phyloP scores from a whole-genome alignment of 805 yeast genomes.

The Candida suzukii region DNA sequence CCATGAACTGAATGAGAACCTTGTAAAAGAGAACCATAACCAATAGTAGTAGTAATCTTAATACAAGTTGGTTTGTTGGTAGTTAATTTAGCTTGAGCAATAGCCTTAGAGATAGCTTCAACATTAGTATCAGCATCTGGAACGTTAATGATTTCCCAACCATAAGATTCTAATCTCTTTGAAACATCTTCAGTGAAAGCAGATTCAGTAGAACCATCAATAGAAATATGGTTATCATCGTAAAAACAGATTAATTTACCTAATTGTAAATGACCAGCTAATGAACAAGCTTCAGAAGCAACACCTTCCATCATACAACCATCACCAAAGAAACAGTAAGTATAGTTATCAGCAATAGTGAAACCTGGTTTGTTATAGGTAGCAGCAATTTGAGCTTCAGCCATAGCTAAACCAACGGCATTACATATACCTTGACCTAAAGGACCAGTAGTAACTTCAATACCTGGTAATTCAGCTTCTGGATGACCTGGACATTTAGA shows the following conservation, averaged over 20 bases:
- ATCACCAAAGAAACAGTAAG: constrained; percentile 85
- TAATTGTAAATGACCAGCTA: constrained; percentile 94
- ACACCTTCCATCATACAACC: constrained; percentile 99
- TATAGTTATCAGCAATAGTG: constrained; percentile 65
- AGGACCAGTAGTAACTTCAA: constrained; percentile 98
- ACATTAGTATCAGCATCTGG: constrained; percentile 76
- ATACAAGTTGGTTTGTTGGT: constrained; percentile 84
- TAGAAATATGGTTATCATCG: constrained; percentile 95
- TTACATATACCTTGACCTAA: constrained; percentile 96
- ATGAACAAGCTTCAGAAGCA: constrained; percentile 85
- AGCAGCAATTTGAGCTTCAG: constrained; percentile 88
- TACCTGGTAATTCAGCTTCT: constrained; percentile 84
- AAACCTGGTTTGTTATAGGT: constrained; percentile 85
- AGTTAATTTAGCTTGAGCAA: constrained; percentile 73
- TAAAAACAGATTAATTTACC: constrained; percentile 91
- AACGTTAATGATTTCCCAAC: constrained; percentile 83
- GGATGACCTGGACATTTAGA: constrained; percentile 98
- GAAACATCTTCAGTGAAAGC: constrained; percentile 92
- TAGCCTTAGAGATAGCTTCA: constrained; percentile 59
- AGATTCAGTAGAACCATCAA: constrained; percentile 85
- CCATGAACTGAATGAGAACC: constrained; percentile 96
- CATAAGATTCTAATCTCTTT: constrained; percentile 82
- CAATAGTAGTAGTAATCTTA: constrained; percentile 85
- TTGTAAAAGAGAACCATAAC: constrained; percentile 78
- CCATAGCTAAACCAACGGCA: constrained; percentile 95